Conservation (phyloP, 1,284 basidiomycete species). For the Leccinum fallax region DNA sequence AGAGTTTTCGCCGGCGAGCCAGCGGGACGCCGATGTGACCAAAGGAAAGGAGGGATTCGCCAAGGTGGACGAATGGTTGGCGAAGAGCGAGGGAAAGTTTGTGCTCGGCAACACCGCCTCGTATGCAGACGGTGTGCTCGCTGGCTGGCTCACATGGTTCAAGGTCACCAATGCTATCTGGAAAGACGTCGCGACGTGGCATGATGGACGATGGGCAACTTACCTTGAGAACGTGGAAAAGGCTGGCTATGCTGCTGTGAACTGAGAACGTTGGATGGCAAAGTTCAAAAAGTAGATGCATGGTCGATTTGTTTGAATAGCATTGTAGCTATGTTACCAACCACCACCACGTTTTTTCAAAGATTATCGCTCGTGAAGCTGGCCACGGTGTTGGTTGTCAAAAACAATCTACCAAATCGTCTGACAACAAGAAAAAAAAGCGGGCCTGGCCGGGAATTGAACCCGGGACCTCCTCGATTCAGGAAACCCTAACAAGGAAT, state of each 20-base stretch:
- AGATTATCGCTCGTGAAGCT: too few species aligned
- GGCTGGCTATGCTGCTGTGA: slow-evolving; percentile 27
- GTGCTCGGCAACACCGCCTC: slow-evolving; percentile 40
- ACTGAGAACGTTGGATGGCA: slow-evolving; percentile 2
- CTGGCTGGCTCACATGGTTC: slow-evolving; percentile 33
- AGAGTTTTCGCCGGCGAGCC: slow-evolving; percentile 35
- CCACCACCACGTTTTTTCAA: background rate
- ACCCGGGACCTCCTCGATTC: slow-evolving; percentile 74
- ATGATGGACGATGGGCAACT: slow-evolving; percentile 38
- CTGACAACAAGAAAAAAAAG: background rate
- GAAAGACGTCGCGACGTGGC: slow-evolving; percentile 33
- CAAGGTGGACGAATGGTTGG: slow-evolving; percentile 30
- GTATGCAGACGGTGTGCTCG: slow-evolving; percentile 38
- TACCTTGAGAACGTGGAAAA: slow-evolving; percentile 31
- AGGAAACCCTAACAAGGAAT: slow-evolving; percentile 52
- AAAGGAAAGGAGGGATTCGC: slow-evolving; percentile 28
- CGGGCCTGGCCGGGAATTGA: slow-evolving; percentile 83
- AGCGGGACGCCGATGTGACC: slow-evolving; percentile 29
- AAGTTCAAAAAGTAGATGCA: background rate
- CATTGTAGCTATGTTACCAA: background rate
- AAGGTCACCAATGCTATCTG: slow-evolving; percentile 29
- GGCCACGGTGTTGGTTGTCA: too few species aligned
- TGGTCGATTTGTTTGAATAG: slow-evolving; percentile 1
- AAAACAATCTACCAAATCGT: too few species aligned
- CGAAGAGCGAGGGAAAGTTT: slow-evolving; percentile 30